Evolutionary conservation across 345 rosid species (phyloP).

Genomic region (Iberis pinnata): DNA sequence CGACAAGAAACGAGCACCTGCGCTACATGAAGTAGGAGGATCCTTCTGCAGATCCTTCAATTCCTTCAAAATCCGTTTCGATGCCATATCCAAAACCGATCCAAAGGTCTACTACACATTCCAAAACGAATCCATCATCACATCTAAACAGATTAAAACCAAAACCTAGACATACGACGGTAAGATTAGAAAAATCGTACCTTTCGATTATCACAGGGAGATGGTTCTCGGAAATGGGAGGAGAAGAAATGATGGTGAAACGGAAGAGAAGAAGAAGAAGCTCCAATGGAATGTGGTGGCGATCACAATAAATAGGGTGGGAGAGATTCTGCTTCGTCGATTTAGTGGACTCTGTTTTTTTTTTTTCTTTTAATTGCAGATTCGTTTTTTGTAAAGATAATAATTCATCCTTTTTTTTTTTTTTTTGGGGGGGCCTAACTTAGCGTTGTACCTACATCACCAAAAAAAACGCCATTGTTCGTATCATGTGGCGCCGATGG

Average conservation of each 20-base stretch:
- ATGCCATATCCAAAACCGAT: constrained; percentile 48
- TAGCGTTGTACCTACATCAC: constrained; percentile 30
- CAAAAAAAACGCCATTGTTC: constrained; percentile 18
- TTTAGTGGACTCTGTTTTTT: constrained; percentile 20
- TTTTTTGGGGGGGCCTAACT: constrained; percentile 24
- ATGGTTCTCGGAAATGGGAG: constrained; percentile 1
- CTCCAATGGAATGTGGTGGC: constrained; percentile 21
- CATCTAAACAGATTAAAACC: neutral
- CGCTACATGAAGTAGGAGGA: constrained; percentile 79
- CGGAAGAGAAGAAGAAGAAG: constrained; percentile 6
- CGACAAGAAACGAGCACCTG: constrained; percentile 34
- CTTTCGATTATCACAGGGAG: constrained; percentile 3
- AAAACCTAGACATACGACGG: neutral
- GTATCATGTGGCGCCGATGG: constrained; percentile 22
- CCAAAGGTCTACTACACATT: too few species aligned
- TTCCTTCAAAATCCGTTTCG: constrained; percentile 84
- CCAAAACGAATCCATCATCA: neutral
- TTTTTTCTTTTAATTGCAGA: too few species aligned
- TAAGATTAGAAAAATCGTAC: neutral
- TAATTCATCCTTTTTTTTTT: too few species aligned
- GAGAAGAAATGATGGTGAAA: constrained; percentile 2
- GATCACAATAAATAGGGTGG: constrained; percentile 29
- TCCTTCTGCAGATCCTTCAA: constrained; percentile 78
- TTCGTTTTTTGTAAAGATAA: neutral
- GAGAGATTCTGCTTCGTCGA: constrained; percentile 17